Conservation (phyloP, 306 rosid species). For the Ceratonia siliqua region DNA sequence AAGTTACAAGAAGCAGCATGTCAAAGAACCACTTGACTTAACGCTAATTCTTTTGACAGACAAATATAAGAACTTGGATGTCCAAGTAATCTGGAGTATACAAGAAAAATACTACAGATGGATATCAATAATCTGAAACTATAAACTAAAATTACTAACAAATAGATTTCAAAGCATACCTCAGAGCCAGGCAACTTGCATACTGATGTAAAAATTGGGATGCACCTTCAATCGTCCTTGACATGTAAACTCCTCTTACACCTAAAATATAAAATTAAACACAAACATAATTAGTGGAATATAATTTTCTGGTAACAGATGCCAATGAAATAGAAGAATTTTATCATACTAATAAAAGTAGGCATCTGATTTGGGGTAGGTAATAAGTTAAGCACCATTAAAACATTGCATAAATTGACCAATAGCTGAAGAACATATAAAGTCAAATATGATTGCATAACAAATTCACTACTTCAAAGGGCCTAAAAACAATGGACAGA, state of each 20-base stretch:
- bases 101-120: neutral
- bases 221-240: constrained; percentile 77
- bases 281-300: constrained; percentile 2
- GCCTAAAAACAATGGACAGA: constrained; percentile 40
- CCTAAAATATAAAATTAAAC: constrained; percentile 48
- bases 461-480: constrained; percentile 22
- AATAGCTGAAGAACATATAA: constrained; percentile 14
- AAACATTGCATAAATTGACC: constrained; percentile 10
- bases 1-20: neutral
- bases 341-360: constrained; percentile 1
- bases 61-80: neutral
- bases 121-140: neutral
- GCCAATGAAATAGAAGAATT: neutral
- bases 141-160: neutral
- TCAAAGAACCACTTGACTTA: neutral
- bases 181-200: constrained; percentile 48
- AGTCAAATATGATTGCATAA: constrained; percentile 26
- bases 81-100: neutral
- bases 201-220: constrained; percentile 59
- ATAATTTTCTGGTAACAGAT: constrained; percentile 13
- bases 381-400: constrained; percentile 6
- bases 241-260: constrained; percentile 74
- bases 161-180: constrained; percentile 51
- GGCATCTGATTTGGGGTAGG: constrained; percentile 14
- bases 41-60: neutral